Evolutionary conservation across 2,329 filamentous ascomycete species (phyloP), one percentile per base, ranked within the genome.

Genomic region (Xylariomycetidae sp.): DNA sequence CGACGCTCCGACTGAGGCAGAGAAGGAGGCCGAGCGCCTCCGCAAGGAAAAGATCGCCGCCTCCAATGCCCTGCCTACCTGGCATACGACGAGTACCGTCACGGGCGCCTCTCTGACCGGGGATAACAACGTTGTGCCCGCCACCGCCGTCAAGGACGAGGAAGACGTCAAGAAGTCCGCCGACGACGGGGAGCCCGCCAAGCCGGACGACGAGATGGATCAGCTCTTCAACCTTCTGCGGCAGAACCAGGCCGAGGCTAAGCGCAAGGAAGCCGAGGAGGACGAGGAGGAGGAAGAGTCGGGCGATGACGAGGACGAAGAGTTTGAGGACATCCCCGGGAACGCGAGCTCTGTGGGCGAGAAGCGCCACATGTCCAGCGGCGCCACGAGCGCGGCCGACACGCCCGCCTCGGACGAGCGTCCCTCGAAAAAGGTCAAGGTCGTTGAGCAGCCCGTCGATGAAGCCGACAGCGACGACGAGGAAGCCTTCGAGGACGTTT

Each of bases 71-170:
- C 60, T 88, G 40, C 83, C 83, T 3, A 63, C 70, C 7, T 87
- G 83, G 80, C 84, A 86, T 62, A 76, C 78, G 1, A 74, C 81
- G 36, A 84, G 80, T 42, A 86, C 82, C 2, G 73, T 86, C 30
- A 78, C 70, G 4, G 77, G 77, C 31, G 70, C 78, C 38, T 72
- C 74, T n/a, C 83, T 76, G 55, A 59, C 35, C 4, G 50, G 51
- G 40, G 41, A 36, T 22, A 25, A 60, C 56, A 43, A 53, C 41
- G 29, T 49, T 53, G 31, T 51, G 40, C 33, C 53, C 40, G 46
- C n/a, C 20, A 23, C 8, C 8, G 8, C 20, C n/a, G n/a, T 8
- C 20, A n/a, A 8, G 38, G 64, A 68, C 17, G 62, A 66, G 2
- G 67, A 72, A 16, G 64, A 69, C 16, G 58, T 57, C 26, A 74